A percentile compares a stretch with the other conserved stretches of the same genome.
These are phyloP conservation scores for Colletotrichum tropicicola DNA, from an alignment of 2,329 filamentous ascomycete species.

Conservation along the genomic window DNA sequence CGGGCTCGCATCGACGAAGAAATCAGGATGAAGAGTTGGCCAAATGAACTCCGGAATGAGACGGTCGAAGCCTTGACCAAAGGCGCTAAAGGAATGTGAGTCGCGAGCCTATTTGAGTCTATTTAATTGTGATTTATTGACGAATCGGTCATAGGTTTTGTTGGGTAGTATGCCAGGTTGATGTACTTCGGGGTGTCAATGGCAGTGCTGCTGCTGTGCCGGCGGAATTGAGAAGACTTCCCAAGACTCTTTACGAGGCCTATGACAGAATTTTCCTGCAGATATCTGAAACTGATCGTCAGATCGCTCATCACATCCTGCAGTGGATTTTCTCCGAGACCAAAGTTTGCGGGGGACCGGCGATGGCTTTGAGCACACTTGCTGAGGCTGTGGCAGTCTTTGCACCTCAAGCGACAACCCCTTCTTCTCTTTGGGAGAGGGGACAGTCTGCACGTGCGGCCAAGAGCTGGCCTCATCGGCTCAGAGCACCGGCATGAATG, in stretches of 20 bases:
- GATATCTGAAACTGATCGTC: background rate
- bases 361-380: fast-evolving
- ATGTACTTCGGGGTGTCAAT: background rate
- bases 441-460: no score
- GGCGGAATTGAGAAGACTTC: background rate
- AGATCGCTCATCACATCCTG: background rate
- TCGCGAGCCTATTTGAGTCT: background rate
- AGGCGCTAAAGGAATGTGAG: background rate
- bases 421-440: no score
- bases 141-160: no score
- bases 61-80: background rate
- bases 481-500: background rate
- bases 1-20: fast-evolving
- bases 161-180: background rate
- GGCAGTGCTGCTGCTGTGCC: background rate
- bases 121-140: no score
- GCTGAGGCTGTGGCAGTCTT: background rate
- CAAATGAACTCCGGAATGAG: background rate
- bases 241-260: background rate
- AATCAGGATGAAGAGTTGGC: background rate
- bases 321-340: background rate
- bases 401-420: no score
- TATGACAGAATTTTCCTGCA: background rate
- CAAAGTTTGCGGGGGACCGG: fast-evolving
- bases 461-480: no score